Base-by-base conservation (phyloP, 2,329 filamentous ascomycete genomes). In the Xylariaceae sp. region DNA sequence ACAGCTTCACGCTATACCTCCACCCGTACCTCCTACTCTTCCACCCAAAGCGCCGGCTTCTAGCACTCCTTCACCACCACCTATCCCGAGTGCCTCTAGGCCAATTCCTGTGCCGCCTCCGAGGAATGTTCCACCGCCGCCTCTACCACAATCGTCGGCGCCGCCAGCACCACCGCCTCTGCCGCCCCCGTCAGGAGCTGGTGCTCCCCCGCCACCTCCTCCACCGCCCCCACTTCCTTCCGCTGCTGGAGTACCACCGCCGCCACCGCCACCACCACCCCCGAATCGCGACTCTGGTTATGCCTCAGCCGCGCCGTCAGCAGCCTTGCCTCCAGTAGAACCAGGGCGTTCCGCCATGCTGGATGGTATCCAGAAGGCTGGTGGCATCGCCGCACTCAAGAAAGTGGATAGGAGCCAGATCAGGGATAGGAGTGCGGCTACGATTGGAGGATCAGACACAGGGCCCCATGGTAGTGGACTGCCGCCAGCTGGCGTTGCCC, bases 331-430 rank as follows among this genome's bases (percentile, higher is more conserved):
- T 3, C 60, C 73, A 9, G 74, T 73, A 9, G 79, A 80, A 33
- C 61, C 74, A 49, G 74, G 75, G 57, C 87, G 83, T 65, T 79
- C 79, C 62, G 89, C 85, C 52, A 76, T 91, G 70, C 78, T 90
- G 64, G 88, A 86, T 40, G 85, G 88, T 68, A 95, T 95, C 62
- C 87, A 90, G 62, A 85, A 85, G 47, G 84, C 86, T 12, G 87
- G 87, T 37, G 87, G 87, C 58, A 85, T 89, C 59, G 83, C 78
- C 21, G 78, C 86, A 19, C 80, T 95, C 67, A 92, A 88, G 76
- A 94, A 93, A 75, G 89, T 94, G 28, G 86, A 89, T 62, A 82
- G 86, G 59, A 75, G 69, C 59, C 80, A 91, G 73, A 90, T 93
- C 72, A 79, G 84, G 66, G 89, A 93, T 74, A 82, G 90, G 62